phyloP scores from a whole-genome alignment of 208 protist species.

The Vickermania ingenoplastis region DNA sequence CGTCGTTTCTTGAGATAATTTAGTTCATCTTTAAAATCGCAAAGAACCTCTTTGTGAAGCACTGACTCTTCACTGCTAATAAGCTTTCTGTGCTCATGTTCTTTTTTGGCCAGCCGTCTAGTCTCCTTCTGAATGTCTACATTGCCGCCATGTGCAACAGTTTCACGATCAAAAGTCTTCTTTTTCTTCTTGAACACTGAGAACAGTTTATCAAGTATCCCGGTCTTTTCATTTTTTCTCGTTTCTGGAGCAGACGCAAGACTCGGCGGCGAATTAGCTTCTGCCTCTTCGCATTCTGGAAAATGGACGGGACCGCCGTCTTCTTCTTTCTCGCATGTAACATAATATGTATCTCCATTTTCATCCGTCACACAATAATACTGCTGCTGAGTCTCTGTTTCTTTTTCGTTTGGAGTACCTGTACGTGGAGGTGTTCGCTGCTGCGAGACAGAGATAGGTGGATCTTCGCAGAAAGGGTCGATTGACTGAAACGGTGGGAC shows the following conservation, averaged over 20 bases:
- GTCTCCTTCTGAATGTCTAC: conserved; percentile 2
- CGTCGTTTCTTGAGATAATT: neutral
- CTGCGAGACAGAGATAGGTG: too few relatives aligned
- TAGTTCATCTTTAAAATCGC: neutral
- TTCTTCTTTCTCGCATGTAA: neutral
- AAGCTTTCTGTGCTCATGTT: neutral
- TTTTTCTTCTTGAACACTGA: neutral
- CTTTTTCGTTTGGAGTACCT: too few relatives aligned
- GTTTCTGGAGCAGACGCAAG: neutral
- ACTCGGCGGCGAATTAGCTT: neutral
- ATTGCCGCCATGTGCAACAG: neutral
- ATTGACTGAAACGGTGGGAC: neutral
- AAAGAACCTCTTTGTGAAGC: neutral
- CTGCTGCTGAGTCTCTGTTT: too few relatives aligned
- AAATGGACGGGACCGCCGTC: too few relatives aligned
- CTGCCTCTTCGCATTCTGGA: neutral
- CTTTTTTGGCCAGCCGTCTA: conserved; percentile 1
- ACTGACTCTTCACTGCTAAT: neutral
- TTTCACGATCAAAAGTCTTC: neutral
- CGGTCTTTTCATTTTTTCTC: neutral
- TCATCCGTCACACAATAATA: neutral
- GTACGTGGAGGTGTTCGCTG: too few relatives aligned
- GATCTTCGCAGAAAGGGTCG: neutral
- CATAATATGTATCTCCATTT: conserved; percentile 2
- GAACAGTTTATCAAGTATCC: neutral